These are phyloP conservation scores for Kalanchoe fedtschenkoi DNA, from an alignment of 164 flowering plant genomes.

Conservation along the genomic window DNA sequence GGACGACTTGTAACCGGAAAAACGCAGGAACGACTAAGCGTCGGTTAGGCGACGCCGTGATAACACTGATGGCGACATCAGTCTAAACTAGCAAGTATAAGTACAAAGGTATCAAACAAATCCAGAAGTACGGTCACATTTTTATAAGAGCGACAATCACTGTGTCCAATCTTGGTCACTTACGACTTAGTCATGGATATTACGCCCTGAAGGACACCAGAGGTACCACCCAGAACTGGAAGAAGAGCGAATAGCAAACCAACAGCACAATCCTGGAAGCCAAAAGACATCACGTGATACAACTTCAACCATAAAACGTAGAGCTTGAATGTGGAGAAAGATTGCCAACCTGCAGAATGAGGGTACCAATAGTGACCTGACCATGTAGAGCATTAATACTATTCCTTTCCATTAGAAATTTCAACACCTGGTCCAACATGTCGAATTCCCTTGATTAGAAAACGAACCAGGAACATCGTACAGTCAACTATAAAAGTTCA, in stretches of 20 bases:
- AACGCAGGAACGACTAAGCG: too few relatives aligned
- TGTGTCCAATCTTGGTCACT: slow-evolving; percentile 14
- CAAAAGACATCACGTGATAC: background rate
- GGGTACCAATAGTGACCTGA: slow-evolving; percentile 86
- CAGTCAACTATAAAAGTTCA: too few relatives aligned
- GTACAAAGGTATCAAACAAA: background rate
- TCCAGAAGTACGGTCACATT: background rate
- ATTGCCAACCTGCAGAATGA: slow-evolving; percentile 73
- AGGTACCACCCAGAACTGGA: slow-evolving; percentile 90
- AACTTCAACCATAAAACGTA: background rate
- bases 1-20: too few relatives aligned
- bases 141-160: too few relatives aligned
- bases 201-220: slow-evolving; percentile 88
- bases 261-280: slow-evolving; percentile 88
- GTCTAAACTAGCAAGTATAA: background rate
- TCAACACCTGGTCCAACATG: slow-evolving; percentile 52
- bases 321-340: background rate
- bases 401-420: slow-evolving; percentile 95
- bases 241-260: slow-evolving; percentile 96
- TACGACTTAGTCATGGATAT: slow-evolving; percentile 53
- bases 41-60: too few relatives aligned
- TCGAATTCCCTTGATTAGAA: background rate
- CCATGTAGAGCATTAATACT: slow-evolving; percentile 83
- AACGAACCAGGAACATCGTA: background rate
- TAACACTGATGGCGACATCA: too few relatives aligned